A percentile compares a stretch with the other conserved stretches of the same genome.
These are phyloP conservation scores for Puccinia brachypodii DNA, from an alignment of 1,284 basidiomycete genomes.

Conservation along the genomic window DNA sequence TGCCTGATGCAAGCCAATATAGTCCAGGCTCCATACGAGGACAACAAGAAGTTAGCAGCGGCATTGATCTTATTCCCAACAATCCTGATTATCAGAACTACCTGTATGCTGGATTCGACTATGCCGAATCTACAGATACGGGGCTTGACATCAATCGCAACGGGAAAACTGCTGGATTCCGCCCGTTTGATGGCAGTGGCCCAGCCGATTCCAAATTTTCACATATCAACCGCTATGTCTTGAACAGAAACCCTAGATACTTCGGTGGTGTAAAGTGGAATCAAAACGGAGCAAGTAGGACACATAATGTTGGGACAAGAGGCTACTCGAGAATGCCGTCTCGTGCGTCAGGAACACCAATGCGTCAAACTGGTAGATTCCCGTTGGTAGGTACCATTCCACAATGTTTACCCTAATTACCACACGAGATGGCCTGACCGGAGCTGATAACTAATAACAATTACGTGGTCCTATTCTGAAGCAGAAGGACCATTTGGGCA, in stretches of 20 bases:
- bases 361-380: background rate
- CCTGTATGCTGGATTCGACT: background rate
- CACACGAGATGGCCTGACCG: background rate
- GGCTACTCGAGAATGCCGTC: background rate
- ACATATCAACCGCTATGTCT: background rate
- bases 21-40: background rate
- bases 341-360: background rate
- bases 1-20: background rate
- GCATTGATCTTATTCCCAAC: background rate
- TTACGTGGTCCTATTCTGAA: background rate
- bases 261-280: background rate
- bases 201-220: background rate
- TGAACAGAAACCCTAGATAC: background rate
- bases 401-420: background rate
- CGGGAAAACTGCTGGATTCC: background rate
- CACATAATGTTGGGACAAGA: background rate
- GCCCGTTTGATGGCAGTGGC: background rate
- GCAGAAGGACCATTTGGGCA: background rate
- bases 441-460: background rate
- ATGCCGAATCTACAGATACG: background rate
- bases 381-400: background rate
- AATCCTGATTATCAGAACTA: background rate
- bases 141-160: background rate
- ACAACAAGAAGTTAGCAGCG: background rate
- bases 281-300: background rate